These are phyloP conservation scores for Stephanodiscus minutulus DNA, from an alignment of 108 stramenopile genomes.

Conservation along the genomic window DNA sequence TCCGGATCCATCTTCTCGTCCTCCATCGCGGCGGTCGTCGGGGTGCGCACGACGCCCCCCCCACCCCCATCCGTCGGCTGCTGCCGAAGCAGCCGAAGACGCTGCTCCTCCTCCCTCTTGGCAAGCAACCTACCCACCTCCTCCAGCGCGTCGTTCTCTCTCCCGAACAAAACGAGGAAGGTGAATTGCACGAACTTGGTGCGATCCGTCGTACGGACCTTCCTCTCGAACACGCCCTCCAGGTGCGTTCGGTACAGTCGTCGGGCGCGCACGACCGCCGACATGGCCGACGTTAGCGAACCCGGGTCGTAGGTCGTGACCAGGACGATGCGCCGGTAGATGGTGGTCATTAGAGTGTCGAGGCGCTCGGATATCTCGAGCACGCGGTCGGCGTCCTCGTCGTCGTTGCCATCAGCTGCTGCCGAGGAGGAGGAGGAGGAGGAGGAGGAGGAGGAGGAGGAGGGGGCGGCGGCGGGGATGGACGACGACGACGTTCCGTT, in stretches of 20 bases:
- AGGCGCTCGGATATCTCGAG: slow-evolving; percentile 47
- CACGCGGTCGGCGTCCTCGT: slow-evolving; percentile 28
- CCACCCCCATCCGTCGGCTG: background rate
- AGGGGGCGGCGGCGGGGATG: slow-evolving; percentile 1
- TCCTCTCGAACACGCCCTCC: slow-evolving; percentile 69
- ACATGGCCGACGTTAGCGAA: slow-evolving; percentile 38
- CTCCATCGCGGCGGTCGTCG: background rate
- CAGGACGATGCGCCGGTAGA: slow-evolving; percentile 35
- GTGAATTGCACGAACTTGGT: slow-evolving; percentile 97
- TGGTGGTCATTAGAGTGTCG: slow-evolving; percentile 41
- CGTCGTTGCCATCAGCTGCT: background rate
- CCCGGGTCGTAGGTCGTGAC: slow-evolving; percentile 32
- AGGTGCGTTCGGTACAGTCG: slow-evolving; percentile 42
- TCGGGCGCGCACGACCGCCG: slow-evolving; percentile 41
- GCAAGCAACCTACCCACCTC: slow-evolving; percentile 43
- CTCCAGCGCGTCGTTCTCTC: slow-evolving; percentile 58
- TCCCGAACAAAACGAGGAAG: slow-evolving; percentile 84
- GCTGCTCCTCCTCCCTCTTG: slow-evolving; percentile 24
- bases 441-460: slow-evolving; percentile 5
- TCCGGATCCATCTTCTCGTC: background rate
- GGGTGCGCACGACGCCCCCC: slow-evolving; percentile 13
- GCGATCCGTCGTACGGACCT: slow-evolving; percentile 89
- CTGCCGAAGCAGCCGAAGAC: slow-evolving; percentile 2
- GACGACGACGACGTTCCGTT: background rate
- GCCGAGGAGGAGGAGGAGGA: background rate